These are phyloP conservation scores for Penicillium expansum DNA, from an alignment of 2,329 filamentous ascomycete genomes.

Conservation along the genomic window DNA sequence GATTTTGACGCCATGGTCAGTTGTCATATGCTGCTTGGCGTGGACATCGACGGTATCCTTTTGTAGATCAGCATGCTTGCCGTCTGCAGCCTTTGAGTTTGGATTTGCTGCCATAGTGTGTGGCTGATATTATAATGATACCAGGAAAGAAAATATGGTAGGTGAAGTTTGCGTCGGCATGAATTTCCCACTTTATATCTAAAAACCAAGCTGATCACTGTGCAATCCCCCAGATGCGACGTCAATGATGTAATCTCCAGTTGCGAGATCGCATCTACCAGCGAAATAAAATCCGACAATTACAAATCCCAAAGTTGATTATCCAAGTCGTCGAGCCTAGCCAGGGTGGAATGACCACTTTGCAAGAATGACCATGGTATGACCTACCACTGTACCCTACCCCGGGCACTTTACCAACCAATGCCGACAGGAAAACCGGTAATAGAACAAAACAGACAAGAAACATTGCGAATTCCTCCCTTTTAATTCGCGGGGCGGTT, in stretches of 20 bases:
- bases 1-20: constrained; percentile 74
- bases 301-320: background rate
- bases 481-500: constrained; percentile 6
- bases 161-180: background rate
- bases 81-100: constrained; percentile 12
- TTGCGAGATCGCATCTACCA: background rate
- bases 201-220: background rate
- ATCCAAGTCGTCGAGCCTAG: background rate
- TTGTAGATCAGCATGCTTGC: constrained; percentile 62
- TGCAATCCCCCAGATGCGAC: background rate
- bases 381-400: constrained; percentile 4
- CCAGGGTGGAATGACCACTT: background rate
- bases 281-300: constrained; percentile 1
- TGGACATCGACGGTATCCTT: constrained; percentile 59
- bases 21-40: constrained; percentile 62
- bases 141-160: background rate
- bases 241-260: constrained; percentile 18
- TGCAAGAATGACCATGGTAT: constrained; percentile 7
- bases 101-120: constrained; percentile 15
- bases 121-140: background rate
- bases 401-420: background rate
- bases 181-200: background rate
- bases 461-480: constrained; percentile 1
- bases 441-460: background rate
- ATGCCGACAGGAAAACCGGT: constrained; percentile 3